Conservation (phyloP, 2,329 filamentous ascomycete species). For the Aspergillus sp. region DNA sequence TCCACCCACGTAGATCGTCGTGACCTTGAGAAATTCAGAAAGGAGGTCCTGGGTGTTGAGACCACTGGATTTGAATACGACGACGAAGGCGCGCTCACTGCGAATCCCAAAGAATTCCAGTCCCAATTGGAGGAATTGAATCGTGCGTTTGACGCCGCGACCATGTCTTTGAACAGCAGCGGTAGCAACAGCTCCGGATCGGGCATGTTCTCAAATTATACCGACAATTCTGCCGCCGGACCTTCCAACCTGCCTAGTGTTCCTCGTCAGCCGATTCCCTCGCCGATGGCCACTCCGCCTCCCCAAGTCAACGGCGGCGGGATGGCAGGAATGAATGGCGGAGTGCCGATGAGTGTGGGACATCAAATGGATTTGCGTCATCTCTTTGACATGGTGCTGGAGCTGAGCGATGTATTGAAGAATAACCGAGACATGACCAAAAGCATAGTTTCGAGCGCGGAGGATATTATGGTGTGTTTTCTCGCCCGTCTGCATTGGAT, state of each 20-base stretch:
- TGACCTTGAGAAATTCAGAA: constrained; percentile 40
- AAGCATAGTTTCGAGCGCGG: constrained; percentile 49
- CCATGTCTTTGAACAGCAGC: constrained; percentile 37
- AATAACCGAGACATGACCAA: constrained; percentile 52
- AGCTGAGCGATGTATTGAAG: constrained; percentile 50
- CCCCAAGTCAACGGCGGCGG: constrained; percentile 36
- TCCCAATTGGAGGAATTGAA: constrained; percentile 36
- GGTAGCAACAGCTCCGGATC: constrained; percentile 27
- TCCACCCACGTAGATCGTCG: constrained; percentile 42
- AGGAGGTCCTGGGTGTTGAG: constrained; percentile 35
- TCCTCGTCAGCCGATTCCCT: constrained; percentile 35
- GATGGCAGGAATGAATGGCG: constrained; percentile 38
- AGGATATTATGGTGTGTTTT: constrained; percentile 47
- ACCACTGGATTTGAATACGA: constrained; percentile 29
- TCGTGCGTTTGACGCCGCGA: constrained; percentile 33
- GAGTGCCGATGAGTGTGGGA: constrained; percentile 47
- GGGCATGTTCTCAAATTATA: constrained; percentile 33
- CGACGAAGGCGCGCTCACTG: constrained; percentile 26
- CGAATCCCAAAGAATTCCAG: constrained; percentile 24
- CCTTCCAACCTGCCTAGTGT: constrained; percentile 33
- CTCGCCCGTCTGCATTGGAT: neutral
- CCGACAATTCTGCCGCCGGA: constrained; percentile 29
- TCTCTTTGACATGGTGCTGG: constrained; percentile 51
- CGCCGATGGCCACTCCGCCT: constrained; percentile 31
- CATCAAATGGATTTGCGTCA: constrained; percentile 54